Conservation (phyloP, 139 green algal species). For the Parachlorella kessleri region DNA sequence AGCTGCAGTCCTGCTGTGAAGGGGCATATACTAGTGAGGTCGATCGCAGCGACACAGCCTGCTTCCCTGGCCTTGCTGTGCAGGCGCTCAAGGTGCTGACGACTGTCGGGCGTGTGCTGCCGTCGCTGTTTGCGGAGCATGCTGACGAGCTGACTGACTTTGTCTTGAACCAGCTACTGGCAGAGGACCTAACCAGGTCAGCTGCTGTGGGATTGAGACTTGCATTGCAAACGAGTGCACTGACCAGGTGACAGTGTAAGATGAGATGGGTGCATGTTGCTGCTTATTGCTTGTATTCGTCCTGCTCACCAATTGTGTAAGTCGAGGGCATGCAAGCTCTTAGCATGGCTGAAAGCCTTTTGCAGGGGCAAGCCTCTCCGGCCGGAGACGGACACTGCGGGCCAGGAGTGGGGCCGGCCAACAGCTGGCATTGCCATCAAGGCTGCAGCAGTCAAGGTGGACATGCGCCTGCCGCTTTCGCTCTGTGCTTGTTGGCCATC, state of each 20-base stretch:
- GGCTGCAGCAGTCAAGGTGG: constrained; percentile 15
- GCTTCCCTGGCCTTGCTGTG: no score
- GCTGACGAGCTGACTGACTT: constrained; percentile 36
- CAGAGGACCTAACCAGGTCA: constrained; percentile 28
- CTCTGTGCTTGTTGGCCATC: no score
- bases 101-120: constrained; percentile 35
- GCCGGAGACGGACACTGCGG: not conserved
- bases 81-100: constrained; percentile 44
- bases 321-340: no score
- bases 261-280: no score
- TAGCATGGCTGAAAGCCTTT: no score
- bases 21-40: no score
- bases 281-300: not conserved
- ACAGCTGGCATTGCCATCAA: constrained; percentile 48
- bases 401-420: constrained; percentile 21
- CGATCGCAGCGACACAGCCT: no score
- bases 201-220: not conserved
- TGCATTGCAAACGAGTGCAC: not conserved
- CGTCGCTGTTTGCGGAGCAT: constrained; percentile 37
- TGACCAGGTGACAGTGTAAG: no score
- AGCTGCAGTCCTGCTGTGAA: no score
- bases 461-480: no score
- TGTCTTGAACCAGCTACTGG: constrained; percentile 33
- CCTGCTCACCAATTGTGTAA: not conserved
- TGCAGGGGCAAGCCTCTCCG: constrained; percentile 21